phyloP scores from a whole-genome alignment of 225 moss, liverwort and hornwort species.

The Marchantia polymorpha region DNA sequence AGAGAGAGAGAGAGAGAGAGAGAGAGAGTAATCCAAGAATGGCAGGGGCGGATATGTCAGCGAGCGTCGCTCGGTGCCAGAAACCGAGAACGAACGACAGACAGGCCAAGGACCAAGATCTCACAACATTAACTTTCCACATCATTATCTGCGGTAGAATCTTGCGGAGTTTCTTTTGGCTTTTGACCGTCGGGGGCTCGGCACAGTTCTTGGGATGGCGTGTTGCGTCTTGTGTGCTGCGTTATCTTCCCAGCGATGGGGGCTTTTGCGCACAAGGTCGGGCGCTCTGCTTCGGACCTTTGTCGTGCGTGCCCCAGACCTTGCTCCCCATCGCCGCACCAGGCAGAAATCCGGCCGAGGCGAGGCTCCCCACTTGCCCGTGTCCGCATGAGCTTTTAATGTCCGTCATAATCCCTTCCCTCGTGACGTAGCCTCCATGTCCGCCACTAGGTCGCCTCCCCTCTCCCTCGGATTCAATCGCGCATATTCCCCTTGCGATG shows the following conservation, averaged over 20 bases:
- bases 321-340: no score
- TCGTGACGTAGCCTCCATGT: no score
- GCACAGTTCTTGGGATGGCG: neutral
- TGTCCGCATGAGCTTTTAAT: neutral
- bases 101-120: neutral
- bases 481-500: no score
- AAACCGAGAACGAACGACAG: no score
- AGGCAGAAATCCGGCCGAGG: no score
- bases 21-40: no score
- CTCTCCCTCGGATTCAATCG: no score
- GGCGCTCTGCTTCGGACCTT: neutral
- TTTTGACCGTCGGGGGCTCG: neutral
- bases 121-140: neutral
- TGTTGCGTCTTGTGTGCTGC: neutral
- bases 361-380: no score
- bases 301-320: neutral
- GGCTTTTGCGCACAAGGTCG: neutral
- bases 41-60: no score
- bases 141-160: neutral
- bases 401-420: neutral
- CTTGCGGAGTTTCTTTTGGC: neutral
- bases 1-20: no score
- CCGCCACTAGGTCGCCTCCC: no score
- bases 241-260: neutral
- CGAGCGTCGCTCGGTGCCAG: no score